Evolutionary conservation across 2,329 filamentous ascomycete genomes (phyloP).

Genomic region (Penicillium verrucosum): DNA sequence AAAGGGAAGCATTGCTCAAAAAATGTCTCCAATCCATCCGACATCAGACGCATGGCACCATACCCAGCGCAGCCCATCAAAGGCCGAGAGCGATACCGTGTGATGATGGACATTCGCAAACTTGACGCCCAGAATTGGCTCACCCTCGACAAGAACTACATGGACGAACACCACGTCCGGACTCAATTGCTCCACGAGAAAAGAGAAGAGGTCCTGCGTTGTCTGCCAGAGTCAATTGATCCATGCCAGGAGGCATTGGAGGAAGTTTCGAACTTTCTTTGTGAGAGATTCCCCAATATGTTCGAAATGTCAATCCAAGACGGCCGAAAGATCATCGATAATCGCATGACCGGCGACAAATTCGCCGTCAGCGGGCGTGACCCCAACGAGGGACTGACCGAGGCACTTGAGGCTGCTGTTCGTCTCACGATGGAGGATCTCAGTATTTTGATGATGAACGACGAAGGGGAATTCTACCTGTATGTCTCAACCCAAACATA

Average conservation of each 20-base stretch:
- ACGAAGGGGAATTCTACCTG: constrained; percentile 49
- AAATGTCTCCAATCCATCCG: constrained; percentile 13
- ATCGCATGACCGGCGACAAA: constrained; percentile 45
- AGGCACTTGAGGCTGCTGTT: constrained; percentile 51
- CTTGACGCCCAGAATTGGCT: constrained; percentile 50
- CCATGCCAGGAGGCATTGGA: constrained; percentile 50
- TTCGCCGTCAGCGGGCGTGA: constrained; percentile 37
- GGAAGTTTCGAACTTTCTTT: constrained; percentile 47
- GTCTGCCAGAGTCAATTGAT: constrained; percentile 43
- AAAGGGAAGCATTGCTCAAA: neutral
- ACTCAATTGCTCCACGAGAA: constrained; percentile 39
- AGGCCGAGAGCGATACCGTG: constrained; percentile 39
- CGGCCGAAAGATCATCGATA: constrained; percentile 36
- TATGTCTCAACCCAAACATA: constrained; percentile 22
- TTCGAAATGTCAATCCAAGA: constrained; percentile 37
- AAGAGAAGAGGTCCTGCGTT: constrained; percentile 45
- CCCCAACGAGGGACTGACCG: constrained; percentile 28
- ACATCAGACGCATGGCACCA: constrained; percentile 36
- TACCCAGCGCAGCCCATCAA: constrained; percentile 41
- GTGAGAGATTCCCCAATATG: constrained; percentile 42
- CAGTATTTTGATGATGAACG: constrained; percentile 47
- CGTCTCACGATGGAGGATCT: constrained; percentile 53
- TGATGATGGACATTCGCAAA: constrained; percentile 49
- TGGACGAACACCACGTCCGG: constrained; percentile 44
- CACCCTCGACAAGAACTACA: constrained; percentile 47